Base-by-base conservation (phyloP, 1,284 basidiomycete genomes). In the Spongiforma sp. region DNA sequence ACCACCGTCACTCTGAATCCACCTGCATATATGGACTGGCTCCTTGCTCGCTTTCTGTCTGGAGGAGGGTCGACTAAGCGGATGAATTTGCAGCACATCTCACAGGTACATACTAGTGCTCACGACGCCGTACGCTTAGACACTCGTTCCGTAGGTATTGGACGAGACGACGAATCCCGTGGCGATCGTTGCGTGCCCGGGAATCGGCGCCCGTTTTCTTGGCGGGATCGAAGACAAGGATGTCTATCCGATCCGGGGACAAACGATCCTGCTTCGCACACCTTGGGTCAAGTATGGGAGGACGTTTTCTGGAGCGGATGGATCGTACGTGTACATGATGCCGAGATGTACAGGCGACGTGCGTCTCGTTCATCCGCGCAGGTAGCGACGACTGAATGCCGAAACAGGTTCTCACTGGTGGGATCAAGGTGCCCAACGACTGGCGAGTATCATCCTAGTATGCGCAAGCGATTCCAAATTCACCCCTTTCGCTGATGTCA, bases 191-290 rank as follows among this genome's bases (percentile, higher is more conserved):
- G 84, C 90, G 9, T 95, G 93, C 68, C 80, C 85, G 4, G 84
- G 83, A 9, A 69, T 86, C 72, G 92, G 92, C 15, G 87, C 93
- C 14, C 82, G 87, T 15, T 85, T 85, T 21, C 81, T 96, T 15
- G 86, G 92, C n/a, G 94, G 93, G 6, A 88, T 96, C 4, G 87
- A 93, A 67, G 92, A 95, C 73, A 80, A 82, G 60, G 78, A 80
- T 21, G 83, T 95, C 28, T 88, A 88, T 73, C 95, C 95, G 0
- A 86, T 95, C 60, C 85, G 94, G 50, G 96, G 96, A 1, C 96
- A 98, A 78, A 96, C 93, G 0, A 87, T 95, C 12, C 78, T 94
- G 32, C 81, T 94, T 17, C 79, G 86, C 60, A 91, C 93, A 1
- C 94, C 94, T 2, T 86, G 75, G 93, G 84, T 94, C 57, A 82